Evolutionary conservation across 768 basidiomycete species (phyloP), one percentile per base, ranked within the genome.

Genomic region (Tricholoma hemisulphureum): DNA sequence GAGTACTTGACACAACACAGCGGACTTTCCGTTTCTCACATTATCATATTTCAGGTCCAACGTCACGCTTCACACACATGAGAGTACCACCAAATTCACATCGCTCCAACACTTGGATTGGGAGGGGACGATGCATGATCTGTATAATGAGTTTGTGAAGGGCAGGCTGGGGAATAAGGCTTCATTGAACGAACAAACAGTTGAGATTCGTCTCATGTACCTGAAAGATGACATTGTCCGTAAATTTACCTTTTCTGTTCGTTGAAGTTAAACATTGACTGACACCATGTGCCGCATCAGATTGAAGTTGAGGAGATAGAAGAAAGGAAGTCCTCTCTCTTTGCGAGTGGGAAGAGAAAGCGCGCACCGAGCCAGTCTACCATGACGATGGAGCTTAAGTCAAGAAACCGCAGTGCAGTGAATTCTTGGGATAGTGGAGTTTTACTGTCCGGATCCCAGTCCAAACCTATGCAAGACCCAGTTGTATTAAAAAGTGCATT

Each of bases 401-500:
- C 41, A 43, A 21, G 41, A 9, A 43, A 7, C 13, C 18, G n/a
- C 20, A 21, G 41, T 13, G 8, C 8, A n/a, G n/a, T 35, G 14
- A 6, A 35, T 13, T 35, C 34, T 35, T 35, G 34, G 34, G 11
- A 35, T 35, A 13, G 34, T 14, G 13, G 9, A 7, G 34, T 7
- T 35, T 35, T 35, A 35, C 34, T 13, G 14, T 35, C 34, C 4
- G 34, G 3, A 13, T 35, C 34, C 14, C 34, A 8, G n/a, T n/a
- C n/a, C n/a, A 20, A 46, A 26, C 18, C 16, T 16, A 32, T 6
- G 16, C 48, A 26, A 26, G 24, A 16, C 16, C 51, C 51, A 31
- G 29, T 34, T 16, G 31, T 53, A 16, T 35, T 53, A 16, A 53
- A 29, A 53, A 53, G 51, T 35, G 51, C 51, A 24, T 37, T 37